Evolutionary conservation across 495 filamentous ascomycete species (phyloP), one percentile per base, ranked within the genome.

Genomic region (Penicillium chermesinum): DNA sequence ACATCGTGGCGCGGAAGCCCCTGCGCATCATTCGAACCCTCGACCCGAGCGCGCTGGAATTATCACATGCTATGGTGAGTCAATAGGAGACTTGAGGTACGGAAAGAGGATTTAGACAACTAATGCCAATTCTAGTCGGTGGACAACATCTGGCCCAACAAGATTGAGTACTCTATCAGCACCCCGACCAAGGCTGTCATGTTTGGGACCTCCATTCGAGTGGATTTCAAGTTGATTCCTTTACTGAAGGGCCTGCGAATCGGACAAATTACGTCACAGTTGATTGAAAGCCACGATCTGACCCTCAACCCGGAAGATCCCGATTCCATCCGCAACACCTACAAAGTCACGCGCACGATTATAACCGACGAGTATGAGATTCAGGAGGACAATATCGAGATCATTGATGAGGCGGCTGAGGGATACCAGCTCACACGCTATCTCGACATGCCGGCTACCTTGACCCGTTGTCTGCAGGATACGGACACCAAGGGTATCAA

Each of bases 121-220:
- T 53, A 43, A 61, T 50, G 49, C 30, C 15, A 10, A 21, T 6
- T 18, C 34, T 49, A 83, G 80, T 77, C 85, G n/a, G 83, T 95
- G 43, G 87, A 95, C 64, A 95, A 95, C 58, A 80, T 93, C 46
- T 98, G 93, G 93, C 81, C 87, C 9, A 87, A 91, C 66, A 98
- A 98, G 72, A 79, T 96, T 57, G 83, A 93, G 59, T 97, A 97
- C 63, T 86, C 86, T 6, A 85, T 98, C 48, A 82, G 84, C 49
- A 84, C 91, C 7, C 91, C 93, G 2, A 88, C 85, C 44, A 95
- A 94, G 59, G 91, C 90, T 0, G 84, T 93, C 46, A 84, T 95
- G 7, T 96, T 95, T 54, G 93, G 93, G 32, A 94, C 88, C 13
- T 75, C 75, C 14, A 81, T 96, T 36, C 80, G 82, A 10, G 70